phyloP scores from a whole-genome alignment of 345 rosid genomes.

The Turritis glabra region DNA sequence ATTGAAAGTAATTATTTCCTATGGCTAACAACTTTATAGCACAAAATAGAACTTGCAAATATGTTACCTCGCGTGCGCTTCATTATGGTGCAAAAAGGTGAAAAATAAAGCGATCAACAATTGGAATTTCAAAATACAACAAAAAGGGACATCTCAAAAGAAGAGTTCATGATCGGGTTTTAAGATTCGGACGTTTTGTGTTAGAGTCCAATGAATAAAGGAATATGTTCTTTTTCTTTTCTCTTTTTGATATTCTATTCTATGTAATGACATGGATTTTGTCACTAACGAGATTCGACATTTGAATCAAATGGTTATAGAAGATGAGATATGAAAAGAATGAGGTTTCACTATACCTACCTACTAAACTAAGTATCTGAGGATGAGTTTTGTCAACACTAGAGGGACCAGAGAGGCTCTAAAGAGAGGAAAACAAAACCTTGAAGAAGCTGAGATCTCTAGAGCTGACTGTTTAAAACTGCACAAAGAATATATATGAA shows the following conservation, averaged over 20 bases:
- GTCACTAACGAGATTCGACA: constrained; percentile 26
- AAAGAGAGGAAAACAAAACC: constrained; percentile 28
- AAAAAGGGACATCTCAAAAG: constrained; percentile 18
- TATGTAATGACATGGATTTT: constrained; percentile 23
- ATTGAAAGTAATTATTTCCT: background rate
- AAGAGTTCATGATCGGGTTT: constrained; percentile 33
- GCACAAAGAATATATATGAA: constrained; percentile 25
- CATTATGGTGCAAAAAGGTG: background rate
- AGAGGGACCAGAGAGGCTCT: constrained; percentile 37
- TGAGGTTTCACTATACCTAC: constrained; percentile 14
- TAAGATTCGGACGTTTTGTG: constrained; percentile 37
- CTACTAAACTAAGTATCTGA: constrained; percentile 22
- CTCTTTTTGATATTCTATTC: constrained; percentile 19
- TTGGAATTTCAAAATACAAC: constrained; percentile 15
- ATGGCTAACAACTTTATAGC: background rate
- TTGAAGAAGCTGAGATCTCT: constrained; percentile 39
- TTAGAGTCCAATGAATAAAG: constrained; percentile 33
- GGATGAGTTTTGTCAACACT: constrained; percentile 32
- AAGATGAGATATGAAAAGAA: constrained; percentile 20
- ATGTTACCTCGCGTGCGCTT: constrained; percentile 22
- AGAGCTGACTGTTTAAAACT: constrained; percentile 32
- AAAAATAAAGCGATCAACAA: constrained; percentile 19
- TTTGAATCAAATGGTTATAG: constrained; percentile 3
- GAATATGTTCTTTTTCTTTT: constrained; percentile 25
- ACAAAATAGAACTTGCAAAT: background rate